Percentiles rank a stretch among this genome's conserved stretches.
These are phyloP conservation scores for Megacollybia marginata DNA, from an alignment of 768 basidiomycete species.

Conservation along the genomic window DNA sequence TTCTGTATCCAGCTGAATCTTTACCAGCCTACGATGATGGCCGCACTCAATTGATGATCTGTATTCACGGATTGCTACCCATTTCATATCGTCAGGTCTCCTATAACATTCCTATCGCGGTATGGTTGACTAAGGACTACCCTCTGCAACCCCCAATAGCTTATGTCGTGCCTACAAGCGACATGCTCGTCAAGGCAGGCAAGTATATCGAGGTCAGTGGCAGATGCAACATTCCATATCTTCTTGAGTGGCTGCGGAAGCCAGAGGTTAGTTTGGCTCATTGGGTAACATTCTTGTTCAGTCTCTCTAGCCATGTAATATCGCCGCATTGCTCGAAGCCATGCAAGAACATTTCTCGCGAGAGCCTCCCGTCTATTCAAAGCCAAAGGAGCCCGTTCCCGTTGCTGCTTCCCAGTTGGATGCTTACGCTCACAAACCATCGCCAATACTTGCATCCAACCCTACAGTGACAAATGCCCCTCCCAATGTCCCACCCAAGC, in stretches of 20 bases:
- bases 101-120: slow-evolving; percentile 90
- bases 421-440: slow-evolving; percentile 21
- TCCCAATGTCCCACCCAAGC: slow-evolving; percentile 8
- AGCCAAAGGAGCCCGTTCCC: slow-evolving; percentile 38
- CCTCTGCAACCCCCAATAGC: slow-evolving; percentile 76
- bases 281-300: slow-evolving; percentile 4
- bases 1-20: neutral
- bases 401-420: slow-evolving; percentile 9
- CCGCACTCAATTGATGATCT: slow-evolving; percentile 84
- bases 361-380: slow-evolving; percentile 86
- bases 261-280: slow-evolving; percentile 55
- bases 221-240: slow-evolving; percentile 58
- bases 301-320: slow-evolving; percentile 58
- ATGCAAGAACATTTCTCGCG: slow-evolving; percentile 80
- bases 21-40: slow-evolving; percentile 78
- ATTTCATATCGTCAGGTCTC: slow-evolving; percentile 67
- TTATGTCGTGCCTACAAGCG: slow-evolving; percentile 87
- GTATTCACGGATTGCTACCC: slow-evolving; percentile 85
- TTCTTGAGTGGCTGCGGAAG: slow-evolving; percentile 74
- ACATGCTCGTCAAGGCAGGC: slow-evolving; percentile 82
- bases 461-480: slow-evolving; percentile 5
- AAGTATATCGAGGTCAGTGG: slow-evolving; percentile 78
- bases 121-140: slow-evolving; percentile 86
- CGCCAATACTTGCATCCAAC: neutral
- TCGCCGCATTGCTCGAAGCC: slow-evolving; percentile 66